These are phyloP conservation scores for Lomentospora prolificans DNA, from an alignment of 2,329 filamentous ascomycete genomes.

Conservation along the genomic window DNA sequence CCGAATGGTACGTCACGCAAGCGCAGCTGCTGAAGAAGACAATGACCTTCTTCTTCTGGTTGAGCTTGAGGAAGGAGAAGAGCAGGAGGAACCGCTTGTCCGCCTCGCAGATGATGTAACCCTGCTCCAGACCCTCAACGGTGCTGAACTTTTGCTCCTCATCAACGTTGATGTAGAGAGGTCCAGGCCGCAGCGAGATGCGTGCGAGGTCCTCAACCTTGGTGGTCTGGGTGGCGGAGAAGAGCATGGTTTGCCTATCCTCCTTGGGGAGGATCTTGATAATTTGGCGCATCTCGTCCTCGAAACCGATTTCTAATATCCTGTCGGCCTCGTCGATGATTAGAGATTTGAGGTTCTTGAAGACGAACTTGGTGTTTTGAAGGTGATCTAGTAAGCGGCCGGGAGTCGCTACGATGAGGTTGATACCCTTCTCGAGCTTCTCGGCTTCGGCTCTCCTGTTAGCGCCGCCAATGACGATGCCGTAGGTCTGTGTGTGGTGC, in stretches of 20 bases:
- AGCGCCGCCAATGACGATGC: slow-evolving; percentile 91
- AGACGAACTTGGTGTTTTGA: slow-evolving; percentile 76
- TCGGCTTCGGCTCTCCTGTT: slow-evolving; percentile 86
- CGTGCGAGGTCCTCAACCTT: slow-evolving; percentile 95
- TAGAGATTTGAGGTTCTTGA: slow-evolving; percentile 86
- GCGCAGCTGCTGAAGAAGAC: slow-evolving; percentile 92
- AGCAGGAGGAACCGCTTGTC: slow-evolving; percentile 90
- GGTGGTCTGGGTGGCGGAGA: slow-evolving; percentile 95
- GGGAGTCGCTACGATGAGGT: slow-evolving; percentile 87
- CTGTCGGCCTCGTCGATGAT: slow-evolving; percentile 96
- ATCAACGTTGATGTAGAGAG: slow-evolving; percentile 95
- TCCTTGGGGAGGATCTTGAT: slow-evolving; percentile 87
- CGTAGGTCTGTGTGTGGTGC: slow-evolving; percentile 87
- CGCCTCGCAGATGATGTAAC: slow-evolving; percentile 86
- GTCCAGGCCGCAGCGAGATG: slow-evolving; percentile 83
- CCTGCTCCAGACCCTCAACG: slow-evolving; percentile 88
- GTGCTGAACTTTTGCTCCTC: slow-evolving; percentile 82
- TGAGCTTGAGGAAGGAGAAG: slow-evolving; percentile 82
- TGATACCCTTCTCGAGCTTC: slow-evolving; percentile 89
- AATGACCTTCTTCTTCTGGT: slow-evolving; percentile 93
- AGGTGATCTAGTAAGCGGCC: slow-evolving; percentile 89
- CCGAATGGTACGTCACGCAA: slow-evolving; percentile 90
- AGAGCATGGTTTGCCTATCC: slow-evolving; percentile 91
- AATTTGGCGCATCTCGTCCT: slow-evolving; percentile 96
- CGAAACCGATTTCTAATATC: slow-evolving; percentile 94